Percentiles rank a stretch among this genome's conserved stretches.
These are phyloP conservation scores for Coprinopsis marcescibilis DNA, from an alignment of 768 basidiomycete genomes.

Conservation along the genomic window DNA sequence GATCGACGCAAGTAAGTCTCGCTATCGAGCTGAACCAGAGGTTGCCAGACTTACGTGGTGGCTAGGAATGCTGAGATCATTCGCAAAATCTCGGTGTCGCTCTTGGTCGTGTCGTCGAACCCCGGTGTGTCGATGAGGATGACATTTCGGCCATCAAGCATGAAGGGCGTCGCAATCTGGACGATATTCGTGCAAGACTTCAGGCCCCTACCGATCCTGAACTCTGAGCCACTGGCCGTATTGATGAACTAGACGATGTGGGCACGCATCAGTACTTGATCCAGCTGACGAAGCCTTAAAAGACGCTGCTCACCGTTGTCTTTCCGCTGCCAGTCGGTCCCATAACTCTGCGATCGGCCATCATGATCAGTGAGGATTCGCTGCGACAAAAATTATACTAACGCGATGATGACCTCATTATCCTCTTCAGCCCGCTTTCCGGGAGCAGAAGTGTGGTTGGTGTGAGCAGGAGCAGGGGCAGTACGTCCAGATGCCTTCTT, in stretches of 20 bases:
- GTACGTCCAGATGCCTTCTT: background rate
- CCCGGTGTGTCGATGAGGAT: conserved; percentile 56
- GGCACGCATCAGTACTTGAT: background rate
- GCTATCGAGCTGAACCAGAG: background rate
- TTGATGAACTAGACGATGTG: conserved; percentile 45
- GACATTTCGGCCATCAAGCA: conserved; percentile 34
- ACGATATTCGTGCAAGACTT: conserved; percentile 48
- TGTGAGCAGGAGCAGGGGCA: background rate
- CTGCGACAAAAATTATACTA: background rate
- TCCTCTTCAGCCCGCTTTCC: background rate
- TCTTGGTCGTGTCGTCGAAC: conserved; percentile 48
- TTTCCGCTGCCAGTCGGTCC: conserved; percentile 36
- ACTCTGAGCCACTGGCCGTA: conserved; percentile 39
- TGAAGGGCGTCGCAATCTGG: conserved; percentile 35
- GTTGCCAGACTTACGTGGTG: conserved; percentile 22
- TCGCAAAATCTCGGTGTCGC: conserved; percentile 42
- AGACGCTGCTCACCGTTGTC: conserved; percentile 23
- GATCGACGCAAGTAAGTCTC: conserved; percentile 2
- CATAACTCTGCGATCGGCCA: conserved; percentile 24
- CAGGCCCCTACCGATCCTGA: conserved; percentile 40
- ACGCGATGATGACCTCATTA: conserved; percentile 5
- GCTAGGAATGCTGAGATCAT: conserved; percentile 42
- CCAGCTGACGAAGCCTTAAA: background rate
- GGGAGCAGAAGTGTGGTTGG: background rate
- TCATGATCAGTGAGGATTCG: background rate